These are phyloP conservation scores for Populus tomentosa DNA, from an alignment of 441 rosid species.

Conservation along the genomic window DNA sequence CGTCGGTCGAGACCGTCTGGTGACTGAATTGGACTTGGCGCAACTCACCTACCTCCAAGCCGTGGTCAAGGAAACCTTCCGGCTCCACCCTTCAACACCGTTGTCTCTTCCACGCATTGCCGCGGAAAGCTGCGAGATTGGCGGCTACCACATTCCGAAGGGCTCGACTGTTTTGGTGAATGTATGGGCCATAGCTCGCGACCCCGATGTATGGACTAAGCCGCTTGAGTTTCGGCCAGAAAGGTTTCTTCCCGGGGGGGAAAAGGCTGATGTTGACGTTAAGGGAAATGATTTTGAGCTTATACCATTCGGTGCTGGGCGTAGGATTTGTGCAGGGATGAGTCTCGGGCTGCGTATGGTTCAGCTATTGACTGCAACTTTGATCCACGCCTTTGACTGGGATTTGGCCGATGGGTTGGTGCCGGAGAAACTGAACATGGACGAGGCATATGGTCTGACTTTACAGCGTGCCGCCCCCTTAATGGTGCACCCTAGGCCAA, in stretches of 20 bases:
- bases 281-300: slow-evolving; percentile 70
- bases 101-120: slow-evolving; percentile 52
- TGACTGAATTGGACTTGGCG: slow-evolving; percentile 49
- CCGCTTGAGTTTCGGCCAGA: slow-evolving; percentile 47
- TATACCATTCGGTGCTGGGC: slow-evolving; percentile 84
- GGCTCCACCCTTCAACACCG: slow-evolving; percentile 62
- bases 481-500: slow-evolving; percentile 52
- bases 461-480: slow-evolving; percentile 57
- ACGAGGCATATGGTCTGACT: slow-evolving; percentile 66
- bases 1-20: slow-evolving; percentile 49
- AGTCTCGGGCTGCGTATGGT: slow-evolving; percentile 67
- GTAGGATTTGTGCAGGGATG: slow-evolving; percentile 78
- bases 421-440: slow-evolving; percentile 63
- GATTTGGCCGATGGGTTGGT: slow-evolving; percentile 38
- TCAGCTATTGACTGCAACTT: slow-evolving; percentile 52
- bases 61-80: slow-evolving; percentile 60
- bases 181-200: slow-evolving; percentile 63
- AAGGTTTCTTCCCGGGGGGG: slow-evolving; percentile 59
- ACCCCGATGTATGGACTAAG: slow-evolving; percentile 42
- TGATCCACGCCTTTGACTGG: slow-evolving; percentile 73
- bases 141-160: slow-evolving; percentile 49
- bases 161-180: slow-evolving; percentile 44
- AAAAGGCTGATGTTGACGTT: slow-evolving; percentile 50
- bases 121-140: slow-evolving; percentile 39
- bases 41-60: slow-evolving; percentile 60